Conservation (phyloP, 371 early-diverging fungal species). For the Rhizopus sp. region DNA sequence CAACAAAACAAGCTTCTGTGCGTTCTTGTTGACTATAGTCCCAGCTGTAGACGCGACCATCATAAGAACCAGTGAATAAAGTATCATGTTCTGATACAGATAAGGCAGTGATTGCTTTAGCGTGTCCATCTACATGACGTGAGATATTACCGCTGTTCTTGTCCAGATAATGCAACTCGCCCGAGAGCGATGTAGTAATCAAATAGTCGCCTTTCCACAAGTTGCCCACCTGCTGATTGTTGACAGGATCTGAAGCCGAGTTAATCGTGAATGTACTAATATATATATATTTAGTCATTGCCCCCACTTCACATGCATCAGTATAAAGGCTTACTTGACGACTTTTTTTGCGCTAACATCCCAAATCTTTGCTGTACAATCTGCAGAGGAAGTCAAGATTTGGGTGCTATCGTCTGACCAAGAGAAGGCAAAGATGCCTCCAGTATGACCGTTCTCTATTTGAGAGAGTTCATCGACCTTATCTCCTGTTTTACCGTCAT, state of each 20-base stretch:
- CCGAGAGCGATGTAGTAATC: constrained; percentile 78
- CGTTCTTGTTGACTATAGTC: constrained; percentile 40
- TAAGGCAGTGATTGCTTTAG: constrained; percentile 84
- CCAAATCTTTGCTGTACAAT: constrained; percentile 92
- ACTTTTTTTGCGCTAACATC: constrained; percentile 75
- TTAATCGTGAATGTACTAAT: constrained; percentile 57
- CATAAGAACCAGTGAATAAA: constrained; percentile 88
- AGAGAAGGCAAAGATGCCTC: constrained; percentile 80
- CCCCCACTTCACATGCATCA: no score
- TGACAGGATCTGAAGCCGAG: constrained; percentile 33
- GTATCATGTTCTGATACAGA: constrained; percentile 53
- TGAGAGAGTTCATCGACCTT: constrained; percentile 65
- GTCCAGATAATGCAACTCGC: constrained; percentile 85
- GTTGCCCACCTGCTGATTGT: constrained; percentile 94
- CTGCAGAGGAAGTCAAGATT: constrained; percentile 84
- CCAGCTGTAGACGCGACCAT: constrained; percentile 84
- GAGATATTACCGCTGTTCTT: constrained; percentile 53
- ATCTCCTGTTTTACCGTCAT: constrained; percentile 91
- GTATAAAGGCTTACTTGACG: constrained; percentile 57
- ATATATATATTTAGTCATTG: not conserved
- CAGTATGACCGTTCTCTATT: constrained; percentile 66
- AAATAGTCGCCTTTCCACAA: constrained; percentile 82
- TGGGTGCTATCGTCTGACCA: constrained; percentile 87
- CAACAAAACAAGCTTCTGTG: constrained; percentile 41
- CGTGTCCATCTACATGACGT: constrained; percentile 76